Conservation (phyloP, 1,284 basidiomycete genomes). For the Singerocomus inundabilis region DNA sequence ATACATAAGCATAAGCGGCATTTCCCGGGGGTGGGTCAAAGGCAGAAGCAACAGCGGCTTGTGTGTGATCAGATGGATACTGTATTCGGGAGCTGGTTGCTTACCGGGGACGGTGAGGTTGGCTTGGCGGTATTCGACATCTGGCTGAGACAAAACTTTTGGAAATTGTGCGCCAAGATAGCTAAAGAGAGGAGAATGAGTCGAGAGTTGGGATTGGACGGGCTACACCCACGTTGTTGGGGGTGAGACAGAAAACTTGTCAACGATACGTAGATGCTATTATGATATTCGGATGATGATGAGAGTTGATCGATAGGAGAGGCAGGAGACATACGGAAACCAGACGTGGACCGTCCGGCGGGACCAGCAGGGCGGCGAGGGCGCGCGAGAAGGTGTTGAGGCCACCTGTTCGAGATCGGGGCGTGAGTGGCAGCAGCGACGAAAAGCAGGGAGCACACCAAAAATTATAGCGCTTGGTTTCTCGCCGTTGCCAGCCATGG, state of each 20-base stretch:
- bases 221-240: conserved; percentile 72
- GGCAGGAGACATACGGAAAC: conserved; percentile 59
- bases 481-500: conserved; percentile 24
- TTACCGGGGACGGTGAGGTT: conserved; percentile 73
- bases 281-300: conserved; percentile 4
- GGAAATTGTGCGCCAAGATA: conserved; percentile 81
- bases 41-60: conserved; percentile 61
- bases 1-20: conserved; percentile 68
- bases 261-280: conserved; percentile 75
- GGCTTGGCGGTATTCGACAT: conserved; percentile 80
- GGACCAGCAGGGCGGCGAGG: conserved; percentile 62
- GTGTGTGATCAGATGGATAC: conserved; percentile 5
- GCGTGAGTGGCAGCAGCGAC: background rate
- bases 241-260: conserved; percentile 82
- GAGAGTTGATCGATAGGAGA: conserved; percentile 5
- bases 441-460: conserved; percentile 50
- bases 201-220: conserved; percentile 1
- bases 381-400: conserved; percentile 73
- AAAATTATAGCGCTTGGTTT: conserved; percentile 80
- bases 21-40: conserved; percentile 71
- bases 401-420: conserved; percentile 51
- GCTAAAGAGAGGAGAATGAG: conserved; percentile 38
- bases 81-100: conserved; percentile 26
- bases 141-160: conserved; percentile 59
- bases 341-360: conserved; percentile 59